Conservation (phyloP, 2,329 filamentous ascomycete genomes). For the Sclerotinia subarctica region DNA sequence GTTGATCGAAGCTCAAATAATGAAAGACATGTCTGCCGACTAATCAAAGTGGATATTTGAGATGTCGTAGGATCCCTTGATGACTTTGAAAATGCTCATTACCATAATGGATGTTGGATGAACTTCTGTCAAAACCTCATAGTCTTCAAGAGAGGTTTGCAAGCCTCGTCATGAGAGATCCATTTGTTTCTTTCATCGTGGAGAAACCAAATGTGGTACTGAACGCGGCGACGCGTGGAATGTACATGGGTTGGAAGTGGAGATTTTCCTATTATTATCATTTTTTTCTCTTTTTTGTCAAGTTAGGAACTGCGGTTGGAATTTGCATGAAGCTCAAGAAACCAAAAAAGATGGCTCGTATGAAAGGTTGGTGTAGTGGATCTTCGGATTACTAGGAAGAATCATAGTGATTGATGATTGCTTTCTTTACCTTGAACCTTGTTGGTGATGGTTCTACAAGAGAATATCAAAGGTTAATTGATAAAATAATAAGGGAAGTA, state of each 20-base stretch:
- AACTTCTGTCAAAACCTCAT: neutral
- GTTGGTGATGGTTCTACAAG: neutral
- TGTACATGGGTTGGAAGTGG: slow-evolving; percentile 4
- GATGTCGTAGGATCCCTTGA: neutral
- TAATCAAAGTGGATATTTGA: neutral
- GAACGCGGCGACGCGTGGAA: slow-evolving; percentile 1
- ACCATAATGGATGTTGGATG: neutral
- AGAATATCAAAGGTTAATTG: neutral
- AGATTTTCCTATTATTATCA: neutral
- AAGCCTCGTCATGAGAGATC: neutral
- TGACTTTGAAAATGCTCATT: neutral
- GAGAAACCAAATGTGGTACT: neutral
- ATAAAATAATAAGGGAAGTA: neutral
- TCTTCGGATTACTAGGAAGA: neutral
- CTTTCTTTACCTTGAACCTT: neutral
- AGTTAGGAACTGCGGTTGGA: too few species aligned
- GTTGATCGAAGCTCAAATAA: neutral
- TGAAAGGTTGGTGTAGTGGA: neutral
- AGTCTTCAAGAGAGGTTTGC: neutral
- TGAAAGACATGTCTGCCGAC: neutral
- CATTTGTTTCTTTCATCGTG: neutral
- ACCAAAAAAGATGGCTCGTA: neutral
- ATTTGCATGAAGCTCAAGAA: too few species aligned
- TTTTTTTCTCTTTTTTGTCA: neutral
- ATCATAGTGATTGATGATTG: neutral